Evolutionary conservation across 179 eudicot genomes (phyloP).

Genomic region (Dionaea muscipula): DNA sequence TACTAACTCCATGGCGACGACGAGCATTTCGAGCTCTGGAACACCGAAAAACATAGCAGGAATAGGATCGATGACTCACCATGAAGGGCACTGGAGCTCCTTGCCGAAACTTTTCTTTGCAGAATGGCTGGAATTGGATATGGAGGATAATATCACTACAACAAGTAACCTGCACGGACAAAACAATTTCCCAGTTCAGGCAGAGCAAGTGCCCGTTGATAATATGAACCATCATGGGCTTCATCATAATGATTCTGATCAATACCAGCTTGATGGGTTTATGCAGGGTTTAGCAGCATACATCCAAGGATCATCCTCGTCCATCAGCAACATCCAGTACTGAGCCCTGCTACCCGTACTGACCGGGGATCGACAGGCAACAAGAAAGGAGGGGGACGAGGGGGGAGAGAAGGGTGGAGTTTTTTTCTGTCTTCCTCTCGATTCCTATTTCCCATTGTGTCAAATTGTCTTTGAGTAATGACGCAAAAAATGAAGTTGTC

Average conservation of each 20-base stretch:
- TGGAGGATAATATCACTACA: no score
- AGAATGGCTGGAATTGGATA: constrained; percentile 52
- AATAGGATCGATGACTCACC: constrained; percentile 18
- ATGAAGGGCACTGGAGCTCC: constrained; percentile 3
- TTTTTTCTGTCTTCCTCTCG: no score
- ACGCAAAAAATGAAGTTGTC: background rate
- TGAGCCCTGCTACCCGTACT: no score
- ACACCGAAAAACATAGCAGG: constrained; percentile 13
- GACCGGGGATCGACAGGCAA: no score
- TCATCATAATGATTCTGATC: no score
- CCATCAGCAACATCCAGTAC: constrained; percentile 7
- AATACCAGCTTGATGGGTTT: constrained; percentile 10
- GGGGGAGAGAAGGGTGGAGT: no score
- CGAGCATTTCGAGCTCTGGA: constrained; percentile 23
- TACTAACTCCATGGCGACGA: constrained; percentile 15
- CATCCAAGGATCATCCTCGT: constrained; percentile 17
- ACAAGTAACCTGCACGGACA: background rate
- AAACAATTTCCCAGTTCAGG: background rate
- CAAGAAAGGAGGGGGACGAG: no score
- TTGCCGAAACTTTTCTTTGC: constrained; percentile 52
- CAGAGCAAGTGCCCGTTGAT: background rate
- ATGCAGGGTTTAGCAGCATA: constrained; percentile 10
- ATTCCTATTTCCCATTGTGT: no score
- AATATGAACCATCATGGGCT: no score
- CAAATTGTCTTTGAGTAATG: no score